phyloP scores from a whole-genome alignment of 148 eudicot genomes.

The Drosera capensis region DNA sequence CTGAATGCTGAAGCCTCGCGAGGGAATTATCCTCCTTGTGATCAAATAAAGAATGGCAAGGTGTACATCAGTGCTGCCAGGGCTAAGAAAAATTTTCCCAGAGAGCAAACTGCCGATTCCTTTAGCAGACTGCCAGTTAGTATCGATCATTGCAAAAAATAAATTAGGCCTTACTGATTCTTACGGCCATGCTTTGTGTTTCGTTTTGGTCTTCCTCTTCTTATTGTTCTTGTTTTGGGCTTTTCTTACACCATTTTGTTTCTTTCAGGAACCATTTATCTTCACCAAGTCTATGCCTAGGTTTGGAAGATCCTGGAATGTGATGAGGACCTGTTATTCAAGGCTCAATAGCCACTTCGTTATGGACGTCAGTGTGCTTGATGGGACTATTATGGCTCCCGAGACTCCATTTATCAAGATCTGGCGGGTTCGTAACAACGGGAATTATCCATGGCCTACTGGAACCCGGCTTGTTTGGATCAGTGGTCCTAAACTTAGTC shows the following conservation, averaged over 20 bases:
- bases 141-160: too few relatives aligned
- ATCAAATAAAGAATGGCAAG: too few relatives aligned
- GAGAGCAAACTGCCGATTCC: too few relatives aligned
- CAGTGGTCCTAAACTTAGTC: constrained; percentile 49
- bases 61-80: too few relatives aligned
- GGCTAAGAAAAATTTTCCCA: too few relatives aligned
- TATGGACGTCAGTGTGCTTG: constrained; percentile 41
- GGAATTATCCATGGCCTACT: constrained; percentile 39
- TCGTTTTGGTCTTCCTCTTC: too few relatives aligned
- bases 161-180: too few relatives aligned
- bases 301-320: not conserved
- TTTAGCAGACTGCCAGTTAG: too few relatives aligned
- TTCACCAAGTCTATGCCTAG: not conserved
- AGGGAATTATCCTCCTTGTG: too few relatives aligned
- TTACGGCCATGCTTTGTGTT: too few relatives aligned
- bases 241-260: too few relatives aligned
- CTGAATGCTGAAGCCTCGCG: constrained; percentile 2
- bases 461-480: constrained; percentile 56
- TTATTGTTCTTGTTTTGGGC: too few relatives aligned
- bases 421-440: constrained; percentile 77
- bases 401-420: constrained; percentile 66
- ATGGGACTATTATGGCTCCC: constrained; percentile 79
- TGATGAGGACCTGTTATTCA: constrained; percentile 5
- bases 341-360: constrained; percentile 61
- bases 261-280: not conserved